Evolutionary conservation across 768 basidiomycete species (phyloP).

Genomic region (Amanita pallidorosea): DNA sequence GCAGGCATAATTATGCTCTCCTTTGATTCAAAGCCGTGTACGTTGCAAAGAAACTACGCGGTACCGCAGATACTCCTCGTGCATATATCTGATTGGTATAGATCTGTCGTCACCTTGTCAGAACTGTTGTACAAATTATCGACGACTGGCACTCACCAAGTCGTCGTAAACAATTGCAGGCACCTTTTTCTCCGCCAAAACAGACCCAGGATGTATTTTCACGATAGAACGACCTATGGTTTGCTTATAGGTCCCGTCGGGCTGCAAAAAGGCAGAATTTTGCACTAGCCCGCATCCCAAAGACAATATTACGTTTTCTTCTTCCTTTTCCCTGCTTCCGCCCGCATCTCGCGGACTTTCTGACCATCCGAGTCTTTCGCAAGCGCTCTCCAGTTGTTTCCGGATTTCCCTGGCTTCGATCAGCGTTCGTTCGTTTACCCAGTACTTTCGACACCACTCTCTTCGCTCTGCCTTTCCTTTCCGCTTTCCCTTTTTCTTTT

Average conservation of each 20-base stretch:
- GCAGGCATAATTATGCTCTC: slow-evolving; percentile 10
- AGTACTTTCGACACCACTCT: slow-evolving; percentile 77
- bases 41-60: slow-evolving; percentile 35
- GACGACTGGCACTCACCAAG: slow-evolving; percentile 42
- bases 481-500: background rate
- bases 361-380: slow-evolving; percentile 28
- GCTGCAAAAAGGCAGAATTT: slow-evolving; percentile 76
- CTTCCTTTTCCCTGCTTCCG: slow-evolving; percentile 41
- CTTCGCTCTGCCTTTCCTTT: slow-evolving; percentile 2
- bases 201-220: slow-evolving; percentile 88
- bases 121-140: slow-evolving; percentile 1
- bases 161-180: slow-evolving; percentile 91
- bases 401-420: slow-evolving; percentile 70
- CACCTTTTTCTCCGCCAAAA: slow-evolving; percentile 71
- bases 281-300: slow-evolving; percentile 69
- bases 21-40: slow-evolving; percentile 23
- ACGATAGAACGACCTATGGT: slow-evolving; percentile 67
- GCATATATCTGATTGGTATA: slow-evolving; percentile 83
- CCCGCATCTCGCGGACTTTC: slow-evolving; percentile 44
- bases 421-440: slow-evolving; percentile 73
- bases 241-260: slow-evolving; percentile 83
- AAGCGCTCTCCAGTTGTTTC: slow-evolving; percentile 64
- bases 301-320: slow-evolving; percentile 61
- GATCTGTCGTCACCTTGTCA: slow-evolving; percentile 30
- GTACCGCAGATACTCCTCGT: slow-evolving; percentile 79